Conservation (phyloP, 2,329 filamentous ascomycete genomes). For the Alternaria incomplexa region DNA sequence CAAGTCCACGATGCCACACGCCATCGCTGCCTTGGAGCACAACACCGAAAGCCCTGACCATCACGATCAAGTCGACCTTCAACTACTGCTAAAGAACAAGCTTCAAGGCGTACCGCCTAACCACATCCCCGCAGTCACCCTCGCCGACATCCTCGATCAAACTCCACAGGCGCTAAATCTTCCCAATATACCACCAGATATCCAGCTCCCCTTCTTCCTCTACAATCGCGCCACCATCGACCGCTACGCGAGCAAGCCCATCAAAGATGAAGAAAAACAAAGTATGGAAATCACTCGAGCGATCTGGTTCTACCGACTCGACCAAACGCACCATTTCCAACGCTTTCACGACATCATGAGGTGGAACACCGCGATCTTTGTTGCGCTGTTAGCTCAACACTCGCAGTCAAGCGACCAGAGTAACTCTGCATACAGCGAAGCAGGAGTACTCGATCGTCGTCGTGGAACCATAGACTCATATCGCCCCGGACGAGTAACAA, state of each 20-base stretch:
- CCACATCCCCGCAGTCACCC: conserved; percentile 12
- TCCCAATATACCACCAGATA: conserved; percentile 22
- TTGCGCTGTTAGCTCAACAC: conserved; percentile 18
- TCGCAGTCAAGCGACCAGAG: neutral
- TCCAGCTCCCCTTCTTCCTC: conserved; percentile 31
- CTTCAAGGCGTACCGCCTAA: conserved; percentile 14
- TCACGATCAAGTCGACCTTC: neutral
- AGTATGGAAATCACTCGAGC: conserved; percentile 19
- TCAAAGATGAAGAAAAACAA: conserved; percentile 18
- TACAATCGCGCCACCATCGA: conserved; percentile 17
- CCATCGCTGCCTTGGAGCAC: neutral
- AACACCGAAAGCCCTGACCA: neutral
- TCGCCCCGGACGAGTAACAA: neutral
- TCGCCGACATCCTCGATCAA: conserved; percentile 17
- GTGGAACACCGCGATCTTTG: conserved; percentile 31
- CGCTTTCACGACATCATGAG: conserved; percentile 29
- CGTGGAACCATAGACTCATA: neutral
- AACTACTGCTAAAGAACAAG: conserved; percentile 14
- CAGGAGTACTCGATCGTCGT: neutral
- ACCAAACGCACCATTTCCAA: conserved; percentile 25
- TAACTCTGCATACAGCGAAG: too few relatives aligned
- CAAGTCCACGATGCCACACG: neutral
- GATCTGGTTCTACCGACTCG: conserved; percentile 32
- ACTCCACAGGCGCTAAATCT: conserved; percentile 6
- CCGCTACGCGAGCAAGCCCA: conserved; percentile 1